Percentiles rank a stretch among this genome's conserved stretches.
Evolutionary conservation across 495 filamentous ascomycete genomes (phyloP).

Genomic region (Aspergillus sparsus): DNA sequence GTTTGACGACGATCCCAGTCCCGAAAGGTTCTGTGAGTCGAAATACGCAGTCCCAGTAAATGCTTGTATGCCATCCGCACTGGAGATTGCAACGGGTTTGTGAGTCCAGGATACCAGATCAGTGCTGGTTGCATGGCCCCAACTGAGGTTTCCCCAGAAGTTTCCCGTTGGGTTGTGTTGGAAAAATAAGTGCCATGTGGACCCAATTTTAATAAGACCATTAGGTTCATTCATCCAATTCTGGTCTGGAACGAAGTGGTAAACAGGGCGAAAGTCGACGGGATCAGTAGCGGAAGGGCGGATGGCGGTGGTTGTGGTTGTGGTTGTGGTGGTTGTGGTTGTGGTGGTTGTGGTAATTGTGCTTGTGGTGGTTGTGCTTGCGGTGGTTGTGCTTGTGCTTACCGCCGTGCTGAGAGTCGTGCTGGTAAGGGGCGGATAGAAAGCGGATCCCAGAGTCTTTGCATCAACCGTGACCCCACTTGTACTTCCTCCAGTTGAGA

Average conservation of each 20-base stretch:
- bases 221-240: constrained; percentile 22
- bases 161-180: constrained; percentile 19
- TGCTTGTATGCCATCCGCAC: constrained; percentile 6
- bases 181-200: constrained; percentile 16
- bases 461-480: neutral
- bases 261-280: constrained; percentile 14
- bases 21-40: constrained; percentile 6
- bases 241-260: constrained; percentile 15
- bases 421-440: no score
- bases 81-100: constrained; percentile 10
- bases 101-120: constrained; percentile 10
- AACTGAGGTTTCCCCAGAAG: constrained; percentile 18
- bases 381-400: no score
- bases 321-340: no score
- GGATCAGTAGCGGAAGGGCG: neutral
- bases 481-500: constrained; percentile 26
- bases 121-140: constrained; percentile 19
- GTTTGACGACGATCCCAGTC: constrained; percentile 2
- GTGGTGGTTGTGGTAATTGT: no score
- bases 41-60: constrained; percentile 14
- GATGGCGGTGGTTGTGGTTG: no score
- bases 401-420: no score
- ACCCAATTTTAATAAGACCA: constrained; percentile 15
- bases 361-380: no score
- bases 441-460: no score